phyloP scores from a whole-genome alignment of 2,329 filamentous ascomycete species.

The Macrophomina tecta region DNA sequence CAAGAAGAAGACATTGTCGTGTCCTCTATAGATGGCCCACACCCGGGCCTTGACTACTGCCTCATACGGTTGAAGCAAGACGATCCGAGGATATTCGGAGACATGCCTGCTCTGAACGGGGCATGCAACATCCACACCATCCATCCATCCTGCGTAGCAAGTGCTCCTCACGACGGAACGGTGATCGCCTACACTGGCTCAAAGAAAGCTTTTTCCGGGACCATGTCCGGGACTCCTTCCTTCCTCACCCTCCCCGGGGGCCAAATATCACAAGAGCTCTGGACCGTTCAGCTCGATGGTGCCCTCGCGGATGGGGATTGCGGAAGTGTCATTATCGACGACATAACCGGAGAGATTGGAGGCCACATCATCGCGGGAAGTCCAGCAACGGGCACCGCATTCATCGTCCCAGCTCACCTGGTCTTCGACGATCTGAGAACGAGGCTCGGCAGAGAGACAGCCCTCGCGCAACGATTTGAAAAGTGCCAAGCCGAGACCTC shows the following conservation, averaged over 20 bases:
- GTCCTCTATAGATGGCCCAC: constrained; percentile 16
- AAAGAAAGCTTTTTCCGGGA: not conserved
- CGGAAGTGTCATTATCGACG: constrained; percentile 31
- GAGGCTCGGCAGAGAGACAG: not conserved
- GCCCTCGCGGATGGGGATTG: constrained; percentile 31
- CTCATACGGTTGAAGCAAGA: not conserved
- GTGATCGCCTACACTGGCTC: constrained; percentile 15
- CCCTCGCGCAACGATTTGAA: not conserved
- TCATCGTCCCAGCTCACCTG: constrained; percentile 30
- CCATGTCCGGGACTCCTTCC: constrained; percentile 22
- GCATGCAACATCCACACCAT: not conserved
- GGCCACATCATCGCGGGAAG: constrained; percentile 34
- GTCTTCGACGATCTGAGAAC: not conserved
- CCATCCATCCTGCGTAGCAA: not conserved
- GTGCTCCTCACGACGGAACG: not conserved
- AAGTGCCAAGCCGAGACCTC: not conserved
- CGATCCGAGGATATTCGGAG: not conserved
- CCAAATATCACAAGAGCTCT: constrained; percentile 30
- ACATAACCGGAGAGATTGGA: constrained; percentile 26
- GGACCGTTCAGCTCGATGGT: constrained; percentile 24
- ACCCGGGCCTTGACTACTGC: constrained; percentile 29
- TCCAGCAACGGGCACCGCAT: constrained; percentile 27
- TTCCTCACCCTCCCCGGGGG: constrained; percentile 28
- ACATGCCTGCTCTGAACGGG: fast-evolving
- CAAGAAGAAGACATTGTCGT: constrained; percentile 11